Conservation (phyloP, 148 eudicot species). For the Chenopodium quinoa region DNA sequence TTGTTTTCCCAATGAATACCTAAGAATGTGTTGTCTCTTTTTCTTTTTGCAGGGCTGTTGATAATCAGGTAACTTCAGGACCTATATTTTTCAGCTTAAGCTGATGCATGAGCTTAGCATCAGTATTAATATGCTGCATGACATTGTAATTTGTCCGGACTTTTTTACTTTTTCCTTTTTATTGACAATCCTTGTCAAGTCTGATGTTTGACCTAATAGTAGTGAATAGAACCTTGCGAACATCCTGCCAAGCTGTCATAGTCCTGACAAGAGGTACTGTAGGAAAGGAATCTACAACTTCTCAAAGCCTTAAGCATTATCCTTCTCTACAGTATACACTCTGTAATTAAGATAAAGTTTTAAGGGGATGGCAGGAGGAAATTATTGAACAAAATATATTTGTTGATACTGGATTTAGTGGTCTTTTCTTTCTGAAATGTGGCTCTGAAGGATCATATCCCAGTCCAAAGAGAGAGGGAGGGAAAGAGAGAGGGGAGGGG, state of each 20-base stretch:
- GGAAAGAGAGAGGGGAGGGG: not conserved
- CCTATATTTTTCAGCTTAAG: not conserved
- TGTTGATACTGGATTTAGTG: not conserved
- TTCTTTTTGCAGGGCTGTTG: slow-evolving; percentile 77
- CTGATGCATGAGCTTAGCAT: slow-evolving; percentile 7
- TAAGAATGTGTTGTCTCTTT: slow-evolving; percentile 23
- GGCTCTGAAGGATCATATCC: not conserved
- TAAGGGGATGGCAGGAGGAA: not conserved
- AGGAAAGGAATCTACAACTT: not conserved
- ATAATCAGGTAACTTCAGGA: slow-evolving; percentile 68
- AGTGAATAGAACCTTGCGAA: not conserved
- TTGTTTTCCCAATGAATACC: not conserved
- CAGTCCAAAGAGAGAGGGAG: not conserved
- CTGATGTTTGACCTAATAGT: not conserved
- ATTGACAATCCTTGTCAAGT: not conserved
- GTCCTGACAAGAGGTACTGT: not conserved
- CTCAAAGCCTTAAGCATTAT: not conserved
- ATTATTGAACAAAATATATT: not conserved
- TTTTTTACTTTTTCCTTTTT: not conserved
- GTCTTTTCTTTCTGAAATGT: not conserved
- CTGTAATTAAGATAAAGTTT: not conserved
- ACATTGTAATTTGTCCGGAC: not conserved
- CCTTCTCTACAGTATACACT: not conserved
- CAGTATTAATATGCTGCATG: not conserved
- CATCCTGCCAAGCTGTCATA: not conserved